Conservation (phyloP, 1,284 basidiomycete species). For the Ceratobasidium sp. region DNA sequence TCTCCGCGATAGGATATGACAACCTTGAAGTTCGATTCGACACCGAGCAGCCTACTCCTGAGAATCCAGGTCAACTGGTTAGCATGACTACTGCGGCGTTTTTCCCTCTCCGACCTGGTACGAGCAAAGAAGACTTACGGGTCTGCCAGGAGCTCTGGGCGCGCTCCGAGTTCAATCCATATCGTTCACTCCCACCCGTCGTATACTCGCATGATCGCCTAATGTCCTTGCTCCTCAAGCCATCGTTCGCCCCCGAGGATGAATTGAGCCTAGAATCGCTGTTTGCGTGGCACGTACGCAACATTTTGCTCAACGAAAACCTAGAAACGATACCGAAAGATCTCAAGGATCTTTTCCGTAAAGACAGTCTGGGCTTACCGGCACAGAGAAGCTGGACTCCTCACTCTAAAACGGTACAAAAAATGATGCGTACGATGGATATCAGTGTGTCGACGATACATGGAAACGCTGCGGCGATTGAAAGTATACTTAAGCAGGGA, state of each 20-base stretch:
- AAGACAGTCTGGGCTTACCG: slow-evolving; percentile 54
- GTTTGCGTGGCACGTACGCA: neutral
- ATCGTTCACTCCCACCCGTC: neutral
- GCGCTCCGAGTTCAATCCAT: neutral
- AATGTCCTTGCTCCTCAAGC: neutral
- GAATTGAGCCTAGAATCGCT: neutral
- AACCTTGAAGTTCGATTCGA: slow-evolving; percentile 40
- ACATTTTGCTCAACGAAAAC: slow-evolving; percentile 4
- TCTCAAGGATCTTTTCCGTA: slow-evolving; percentile 54
- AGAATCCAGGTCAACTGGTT: neutral
- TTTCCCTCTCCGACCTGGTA: slow-evolving; percentile 4
- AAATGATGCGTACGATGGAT: slow-evolving; percentile 55
- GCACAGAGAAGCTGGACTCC: slow-evolving; percentile 53
- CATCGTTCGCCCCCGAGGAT: neutral
- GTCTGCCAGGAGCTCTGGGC: slow-evolving; percentile 11
- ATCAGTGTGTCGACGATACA: slow-evolving; percentile 53
- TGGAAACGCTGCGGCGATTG: slow-evolving; percentile 54
- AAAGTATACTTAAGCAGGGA: slow-evolving; percentile 53
- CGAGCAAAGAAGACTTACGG: neutral
- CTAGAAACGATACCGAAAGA: slow-evolving; percentile 53
- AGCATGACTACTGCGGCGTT: slow-evolving; percentile 29
- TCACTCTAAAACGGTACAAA: slow-evolving; percentile 52
- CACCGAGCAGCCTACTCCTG: slow-evolving; percentile 5
- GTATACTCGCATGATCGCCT: neutral
- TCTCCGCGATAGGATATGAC: slow-evolving; percentile 21